Conservation (phyloP, 257 asterid species). For the Solanum sejunctum region DNA sequence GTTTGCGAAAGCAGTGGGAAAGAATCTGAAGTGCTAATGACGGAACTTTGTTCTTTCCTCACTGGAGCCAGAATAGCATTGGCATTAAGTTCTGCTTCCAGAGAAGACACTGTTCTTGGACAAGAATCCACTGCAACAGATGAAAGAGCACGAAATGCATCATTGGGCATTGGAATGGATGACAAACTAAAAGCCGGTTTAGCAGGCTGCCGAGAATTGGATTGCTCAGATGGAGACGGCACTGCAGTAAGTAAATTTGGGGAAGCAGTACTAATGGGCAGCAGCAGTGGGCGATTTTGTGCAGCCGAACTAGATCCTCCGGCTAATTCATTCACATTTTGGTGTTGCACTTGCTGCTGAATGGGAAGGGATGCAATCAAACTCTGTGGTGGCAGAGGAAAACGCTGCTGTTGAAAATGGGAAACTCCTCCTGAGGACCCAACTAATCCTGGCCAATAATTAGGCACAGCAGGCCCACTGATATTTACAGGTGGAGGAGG, state of each 20-base stretch:
- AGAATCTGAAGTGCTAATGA: slow-evolving; percentile 7
- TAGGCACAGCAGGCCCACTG: slow-evolving; percentile 7
- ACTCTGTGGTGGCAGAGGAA: slow-evolving; percentile 9
- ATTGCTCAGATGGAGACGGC: slow-evolving; percentile 1
- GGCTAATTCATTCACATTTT: neutral
- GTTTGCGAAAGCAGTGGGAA: neutral
- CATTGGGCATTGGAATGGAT: neutral
- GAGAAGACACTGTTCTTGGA: slow-evolving; percentile 2
- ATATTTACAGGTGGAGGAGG: slow-evolving; percentile 5
- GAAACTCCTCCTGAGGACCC: slow-evolving; percentile 7
- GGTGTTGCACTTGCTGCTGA: slow-evolving; percentile 10
- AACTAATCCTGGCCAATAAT: slow-evolving; percentile 8
- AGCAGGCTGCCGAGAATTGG: slow-evolving; percentile 3
- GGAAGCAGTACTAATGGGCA: slow-evolving; percentile 4
- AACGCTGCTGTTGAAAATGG: slow-evolving; percentile 4
- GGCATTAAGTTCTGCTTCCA: neutral
- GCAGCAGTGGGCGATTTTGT: neutral
- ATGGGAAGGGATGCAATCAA: neutral
- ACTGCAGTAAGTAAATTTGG: neutral
- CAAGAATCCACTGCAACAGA: neutral
- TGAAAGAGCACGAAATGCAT: neutral
- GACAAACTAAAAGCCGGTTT: neutral
- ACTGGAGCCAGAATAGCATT: neutral
- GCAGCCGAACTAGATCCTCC: slow-evolving; percentile 5
- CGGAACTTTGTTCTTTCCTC: neutral